phyloP scores from a whole-genome alignment of 2,329 filamentous ascomycete genomes.

The Pseudogymnoascus sp. region DNA sequence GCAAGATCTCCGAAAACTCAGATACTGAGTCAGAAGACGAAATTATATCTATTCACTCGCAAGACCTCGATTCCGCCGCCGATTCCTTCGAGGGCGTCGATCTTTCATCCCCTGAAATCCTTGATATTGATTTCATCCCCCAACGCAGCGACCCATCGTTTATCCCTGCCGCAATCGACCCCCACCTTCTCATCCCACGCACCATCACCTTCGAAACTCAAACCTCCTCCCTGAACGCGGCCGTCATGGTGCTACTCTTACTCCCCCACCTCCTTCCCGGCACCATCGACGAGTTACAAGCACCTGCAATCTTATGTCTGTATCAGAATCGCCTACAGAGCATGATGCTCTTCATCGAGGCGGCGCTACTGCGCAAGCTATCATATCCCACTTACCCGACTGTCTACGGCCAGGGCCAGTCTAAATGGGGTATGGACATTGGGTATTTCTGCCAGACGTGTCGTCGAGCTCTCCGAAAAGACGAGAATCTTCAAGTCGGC shows the following conservation, averaged over 20 bases:
- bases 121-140: conserved; percentile 50
- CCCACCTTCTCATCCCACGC: conserved; percentile 44
- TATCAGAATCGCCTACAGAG: conserved; percentile 51
- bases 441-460: conserved; percentile 42
- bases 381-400: conserved; percentile 44
- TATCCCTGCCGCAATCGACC: conserved; percentile 46
- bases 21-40: conserved; percentile 11
- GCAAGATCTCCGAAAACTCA: conserved; percentile 1
- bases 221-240: conserved; percentile 48
- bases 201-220: conserved; percentile 48
- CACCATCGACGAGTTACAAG: conserved; percentile 47
- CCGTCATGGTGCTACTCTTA: conserved; percentile 52
- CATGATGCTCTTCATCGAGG: conserved; percentile 52
- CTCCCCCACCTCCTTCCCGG: conserved; percentile 46
- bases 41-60: conserved; percentile 12
- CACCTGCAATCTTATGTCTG: conserved; percentile 47
- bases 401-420: conserved; percentile 46
- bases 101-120: conserved; percentile 29
- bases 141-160: conserved; percentile 50
- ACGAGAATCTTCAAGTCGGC: conserved; percentile 30
- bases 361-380: conserved; percentile 51
- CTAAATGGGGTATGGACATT: conserved; percentile 43
- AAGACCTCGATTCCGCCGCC: neutral
- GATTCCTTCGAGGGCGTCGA: neutral
- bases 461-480: conserved; percentile 46